A percentile compares a stretch with the other conserved stretches of the same genome.
Evolutionary conservation across 306 rosid species (phyloP).

Genomic region (Quillaja saponaria): DNA sequence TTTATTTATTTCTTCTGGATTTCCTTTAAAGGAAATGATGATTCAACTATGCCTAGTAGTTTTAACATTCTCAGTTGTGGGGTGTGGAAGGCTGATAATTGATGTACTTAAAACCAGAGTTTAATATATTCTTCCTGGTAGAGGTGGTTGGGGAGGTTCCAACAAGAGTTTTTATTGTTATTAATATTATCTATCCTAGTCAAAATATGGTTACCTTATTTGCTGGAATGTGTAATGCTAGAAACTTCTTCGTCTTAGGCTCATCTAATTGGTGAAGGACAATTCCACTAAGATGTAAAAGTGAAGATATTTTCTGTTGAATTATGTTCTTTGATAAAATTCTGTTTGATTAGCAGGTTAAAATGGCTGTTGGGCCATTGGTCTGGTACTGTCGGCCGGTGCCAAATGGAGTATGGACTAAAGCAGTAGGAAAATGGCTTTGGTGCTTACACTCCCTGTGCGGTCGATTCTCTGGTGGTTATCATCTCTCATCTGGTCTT

Average conservation of each 20-base stretch:
- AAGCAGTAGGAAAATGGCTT: slow-evolving; percentile 73
- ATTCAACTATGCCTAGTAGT: too few species aligned
- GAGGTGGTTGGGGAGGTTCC: too few species aligned
- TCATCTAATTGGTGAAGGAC: slow-evolving; percentile 21
- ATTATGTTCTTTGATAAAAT: slow-evolving; percentile 33
- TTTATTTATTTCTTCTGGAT: not conserved
- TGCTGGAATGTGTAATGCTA: slow-evolving; percentile 24
- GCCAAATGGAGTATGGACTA: slow-evolving; percentile 74
- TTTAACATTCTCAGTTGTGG: not conserved
- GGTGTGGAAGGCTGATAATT: slow-evolving; percentile 4
- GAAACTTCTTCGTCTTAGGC: slow-evolving; percentile 23
- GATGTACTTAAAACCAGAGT: not conserved
- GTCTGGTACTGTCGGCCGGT: slow-evolving; percentile 90
- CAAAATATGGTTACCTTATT: not conserved
- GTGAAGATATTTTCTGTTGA: slow-evolving; percentile 21
- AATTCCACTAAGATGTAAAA: slow-evolving; percentile 33
- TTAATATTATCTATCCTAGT: not conserved
- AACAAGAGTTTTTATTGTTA: slow-evolving; percentile 1
- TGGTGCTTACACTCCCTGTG: slow-evolving; percentile 89
- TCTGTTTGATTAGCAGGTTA: slow-evolving; percentile 21
- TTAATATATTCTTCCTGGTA: too few species aligned
- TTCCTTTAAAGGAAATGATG: slow-evolving; percentile 1
- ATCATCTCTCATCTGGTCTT: slow-evolving; percentile 63
- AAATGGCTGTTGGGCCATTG: slow-evolving; percentile 72
- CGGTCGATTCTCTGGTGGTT: slow-evolving; percentile 67